Conservation (phyloP, 2,329 filamentous ascomycete genomes). For the Metarhizium sp. region DNA sequence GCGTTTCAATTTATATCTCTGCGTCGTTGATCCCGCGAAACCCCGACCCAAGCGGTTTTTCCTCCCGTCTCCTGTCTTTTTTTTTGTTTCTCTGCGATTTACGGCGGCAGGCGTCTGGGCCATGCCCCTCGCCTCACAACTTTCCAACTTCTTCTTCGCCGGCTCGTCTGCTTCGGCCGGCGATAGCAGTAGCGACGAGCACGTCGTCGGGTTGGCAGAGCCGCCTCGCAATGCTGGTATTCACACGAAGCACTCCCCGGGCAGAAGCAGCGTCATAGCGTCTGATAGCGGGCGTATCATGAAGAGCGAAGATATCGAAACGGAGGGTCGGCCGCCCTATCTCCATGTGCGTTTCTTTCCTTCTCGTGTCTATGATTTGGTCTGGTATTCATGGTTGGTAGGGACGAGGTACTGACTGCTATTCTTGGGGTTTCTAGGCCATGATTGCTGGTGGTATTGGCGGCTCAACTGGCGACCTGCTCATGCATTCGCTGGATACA, state of each 20-base stretch:
- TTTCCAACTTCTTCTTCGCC: slow-evolving; percentile 3
- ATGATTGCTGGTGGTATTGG: slow-evolving; percentile 94
- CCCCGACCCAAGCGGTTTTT: not conserved
- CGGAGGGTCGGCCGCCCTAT: slow-evolving; percentile 34
- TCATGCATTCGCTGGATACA: slow-evolving; percentile 98
- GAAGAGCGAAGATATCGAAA: slow-evolving; percentile 28
- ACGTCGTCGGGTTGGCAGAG: not conserved
- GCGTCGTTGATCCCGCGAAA: not conserved
- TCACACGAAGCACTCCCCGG: slow-evolving; percentile 16
- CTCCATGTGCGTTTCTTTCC: slow-evolving; percentile 27
- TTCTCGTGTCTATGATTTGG: not conserved
- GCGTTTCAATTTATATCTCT: not conserved
- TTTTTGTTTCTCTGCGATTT: not conserved
- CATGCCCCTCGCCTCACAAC: slow-evolving; percentile 8
- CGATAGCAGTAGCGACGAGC: slow-evolving; percentile 3
- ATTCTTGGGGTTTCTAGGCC: slow-evolving; percentile 42
- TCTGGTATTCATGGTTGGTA: not conserved
- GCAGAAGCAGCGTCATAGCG: slow-evolving; percentile 14
- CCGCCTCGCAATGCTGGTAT: slow-evolving; percentile 24
- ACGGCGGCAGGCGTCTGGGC: not conserved
- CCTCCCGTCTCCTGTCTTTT: not conserved
- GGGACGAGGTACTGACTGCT: not conserved
- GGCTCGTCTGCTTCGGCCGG: slow-evolving; percentile 9
- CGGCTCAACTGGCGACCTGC: slow-evolving; percentile 86
- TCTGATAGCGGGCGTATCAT: slow-evolving; percentile 20